Conservation (phyloP, 441 rosid species). For the Arabidopsis hybrid region DNA sequence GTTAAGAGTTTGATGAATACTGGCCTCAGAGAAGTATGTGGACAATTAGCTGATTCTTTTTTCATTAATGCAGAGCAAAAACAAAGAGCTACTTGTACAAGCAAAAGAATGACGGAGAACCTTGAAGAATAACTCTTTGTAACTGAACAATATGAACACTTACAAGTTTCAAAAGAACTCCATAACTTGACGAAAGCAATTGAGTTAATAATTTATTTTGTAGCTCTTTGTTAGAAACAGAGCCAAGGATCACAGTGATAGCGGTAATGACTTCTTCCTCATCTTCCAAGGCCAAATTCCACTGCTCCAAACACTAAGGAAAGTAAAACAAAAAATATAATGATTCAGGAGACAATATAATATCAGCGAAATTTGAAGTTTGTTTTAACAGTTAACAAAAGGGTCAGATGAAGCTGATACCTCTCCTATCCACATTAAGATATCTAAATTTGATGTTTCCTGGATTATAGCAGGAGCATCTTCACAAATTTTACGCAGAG, state of each 20-base stretch:
- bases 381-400: slow-evolving; percentile 12
- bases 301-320: slow-evolving; percentile 81
- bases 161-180: slow-evolving; percentile 85
- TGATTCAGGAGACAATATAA: slow-evolving; percentile 12
- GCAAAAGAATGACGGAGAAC: slow-evolving; percentile 1
- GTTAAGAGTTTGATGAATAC: not conserved
- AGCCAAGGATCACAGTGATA: slow-evolving; percentile 73
- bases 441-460: slow-evolving; percentile 90
- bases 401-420: slow-evolving; percentile 49
- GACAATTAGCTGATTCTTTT: slow-evolving; percentile 3
- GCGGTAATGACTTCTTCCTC: slow-evolving; percentile 93
- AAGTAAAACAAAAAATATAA: not conserved
- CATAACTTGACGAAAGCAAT: slow-evolving; percentile 89
- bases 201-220: slow-evolving; percentile 78
- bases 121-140: slow-evolving; percentile 16
- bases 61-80: slow-evolving; percentile 13
- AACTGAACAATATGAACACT: slow-evolving; percentile 45
- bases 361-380: not conserved
- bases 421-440: slow-evolving; percentile 95
- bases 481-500: slow-evolving; percentile 92
- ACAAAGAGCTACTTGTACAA: slow-evolving; percentile 4
- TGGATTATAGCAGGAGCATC: slow-evolving; percentile 72
- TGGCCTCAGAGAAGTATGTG: slow-evolving; percentile 14
- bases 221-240: slow-evolving; percentile 74
- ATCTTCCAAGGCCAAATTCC: slow-evolving; percentile 80